Evolutionary conservation across 129 eudicot genomes (phyloP), one percentile per base, ranked within the genome.

Genomic region (Gnaphalium uliginosum): DNA sequence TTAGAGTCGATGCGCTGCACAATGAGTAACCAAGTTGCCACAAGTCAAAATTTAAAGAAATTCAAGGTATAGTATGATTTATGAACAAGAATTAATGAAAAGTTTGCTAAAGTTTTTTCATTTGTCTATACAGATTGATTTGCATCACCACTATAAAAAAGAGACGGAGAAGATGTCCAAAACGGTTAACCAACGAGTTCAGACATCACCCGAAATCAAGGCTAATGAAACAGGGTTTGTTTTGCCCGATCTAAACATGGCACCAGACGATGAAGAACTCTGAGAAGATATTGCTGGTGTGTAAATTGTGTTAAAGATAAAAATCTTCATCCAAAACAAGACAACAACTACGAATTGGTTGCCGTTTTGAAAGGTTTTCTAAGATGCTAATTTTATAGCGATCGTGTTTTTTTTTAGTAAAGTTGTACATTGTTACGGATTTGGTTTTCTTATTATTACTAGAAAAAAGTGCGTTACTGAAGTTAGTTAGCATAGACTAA

Each of bases 41-140:
- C 80, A 65, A 85, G 85, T 29, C 79, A 76, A 15, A 82, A 81
- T 67, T 78, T 84, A 76, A 89, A 84, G 84, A 84, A 84, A 82
- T 50, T 79, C 33, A 86, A 86, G 87, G 96, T 29, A 29, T 29
- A 29, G 32, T 29, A 29, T 29, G 4, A 29, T 29, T 29, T 29
- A 9, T 6, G 4, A 54, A 56, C 18, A 1, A 33, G 8, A n/a
- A 66, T 35, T 6, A 32, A 35, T 18, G 53, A n/a, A 33, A 72
- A 32, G 37, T 51, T 72, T 33, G 9, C 66, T 72, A 21, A 75
- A 25, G 3, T 18, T 50, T 19, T 46, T 5, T 75, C 15, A 21
- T 64, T 61, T 75, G 63, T 5, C 70, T 70, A 14, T 68, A 80
- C 84, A 89, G 95, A 81, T 84, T 23, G 85, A 81, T 69, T 64